phyloP scores from a whole-genome alignment of 768 basidiomycete genomes.

The Daedaleopsis sinensis region DNA sequence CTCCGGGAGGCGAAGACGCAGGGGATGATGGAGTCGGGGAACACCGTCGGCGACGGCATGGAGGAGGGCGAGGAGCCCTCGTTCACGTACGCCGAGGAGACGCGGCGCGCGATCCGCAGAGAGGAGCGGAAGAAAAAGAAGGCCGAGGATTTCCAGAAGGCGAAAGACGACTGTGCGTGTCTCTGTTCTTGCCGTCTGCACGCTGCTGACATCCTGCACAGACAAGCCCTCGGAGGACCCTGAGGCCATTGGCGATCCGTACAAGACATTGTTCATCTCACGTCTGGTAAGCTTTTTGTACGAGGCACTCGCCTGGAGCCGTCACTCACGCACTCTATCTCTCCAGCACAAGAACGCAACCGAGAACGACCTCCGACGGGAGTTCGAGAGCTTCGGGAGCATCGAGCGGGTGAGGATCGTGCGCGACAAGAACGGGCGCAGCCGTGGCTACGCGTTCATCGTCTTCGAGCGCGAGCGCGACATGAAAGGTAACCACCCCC shows the following conservation, averaged over 20 bases:
- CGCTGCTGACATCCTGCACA: slow-evolving; percentile 35
- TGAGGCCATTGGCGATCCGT: slow-evolving; percentile 93
- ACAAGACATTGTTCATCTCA: slow-evolving; percentile 97
- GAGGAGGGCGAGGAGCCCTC: slow-evolving; percentile 85
- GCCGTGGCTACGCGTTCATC: slow-evolving; percentile 93
- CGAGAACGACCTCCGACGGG: slow-evolving; percentile 89
- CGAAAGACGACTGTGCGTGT: slow-evolving; percentile 85
- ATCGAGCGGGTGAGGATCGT: slow-evolving; percentile 96
- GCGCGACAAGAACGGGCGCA: slow-evolving; percentile 84
- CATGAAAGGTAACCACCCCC: slow-evolving; percentile 83
- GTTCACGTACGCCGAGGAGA: slow-evolving; percentile 83
- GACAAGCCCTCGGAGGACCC: slow-evolving; percentile 93
- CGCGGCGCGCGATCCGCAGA: slow-evolving; percentile 72
- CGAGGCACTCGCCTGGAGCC: neutral
- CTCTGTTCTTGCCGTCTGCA: neutral
- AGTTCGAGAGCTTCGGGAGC: slow-evolving; percentile 94
- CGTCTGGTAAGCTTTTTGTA: slow-evolving; percentile 62
- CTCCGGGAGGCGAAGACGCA: slow-evolving; percentile 81
- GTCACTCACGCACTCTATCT: slow-evolving; percentile 19
- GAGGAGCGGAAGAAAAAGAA: slow-evolving; percentile 80
- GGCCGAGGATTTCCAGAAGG: slow-evolving; percentile 73
- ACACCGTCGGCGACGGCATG: slow-evolving; percentile 58
- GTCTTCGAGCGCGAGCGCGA: slow-evolving; percentile 98
- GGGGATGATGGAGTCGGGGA: slow-evolving; percentile 52
- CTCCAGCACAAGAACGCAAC: slow-evolving; percentile 89